Conservation (phyloP, 208 protist species). For the Trypanosoma grayi region DNA sequence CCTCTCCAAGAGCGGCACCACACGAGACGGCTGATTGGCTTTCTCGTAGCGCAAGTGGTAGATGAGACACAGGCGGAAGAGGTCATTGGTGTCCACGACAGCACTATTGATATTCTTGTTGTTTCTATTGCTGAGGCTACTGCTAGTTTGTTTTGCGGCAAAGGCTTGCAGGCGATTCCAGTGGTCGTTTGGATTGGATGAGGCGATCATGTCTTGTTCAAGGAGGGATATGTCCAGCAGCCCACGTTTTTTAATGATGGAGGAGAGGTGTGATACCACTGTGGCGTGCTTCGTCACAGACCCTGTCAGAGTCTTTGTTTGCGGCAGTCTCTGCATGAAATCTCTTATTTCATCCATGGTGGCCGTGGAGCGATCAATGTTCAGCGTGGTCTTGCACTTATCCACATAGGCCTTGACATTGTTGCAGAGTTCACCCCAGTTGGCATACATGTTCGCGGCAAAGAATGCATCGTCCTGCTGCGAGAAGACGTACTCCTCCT, state of each 20-base stretch:
- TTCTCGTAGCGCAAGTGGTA: constrained; percentile 83
- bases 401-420: constrained; percentile 94
- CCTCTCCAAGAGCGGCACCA: constrained; percentile 37
- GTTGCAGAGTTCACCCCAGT: constrained; percentile 98
- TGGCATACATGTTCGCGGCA: constrained; percentile 92
- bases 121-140: background rate
- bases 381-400: constrained; percentile 85
- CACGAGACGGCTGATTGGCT: constrained; percentile 26
- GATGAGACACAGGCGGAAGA: constrained; percentile 77
- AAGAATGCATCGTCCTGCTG: constrained; percentile 95
- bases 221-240: constrained; percentile 94
- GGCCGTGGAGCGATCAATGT: constrained; percentile 75
- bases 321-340: constrained; percentile 83
- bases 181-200: constrained; percentile 59
- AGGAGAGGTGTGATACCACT: constrained; percentile 69
- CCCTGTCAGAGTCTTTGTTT: constrained; percentile 73
- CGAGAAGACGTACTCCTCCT: constrained; percentile 84
- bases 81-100: constrained; percentile 36
- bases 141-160: constrained; percentile 14
- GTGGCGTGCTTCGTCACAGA: constrained; percentile 88
- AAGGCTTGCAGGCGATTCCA: constrained; percentile 66
- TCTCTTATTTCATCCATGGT: constrained; percentile 88
- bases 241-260: constrained; percentile 67
- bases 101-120: background rate
- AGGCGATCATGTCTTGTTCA: constrained; percentile 94